These are phyloP conservation scores for Nitzschia sp. DNA, from an alignment of 108 stramenopile species.

Conservation along the genomic window DNA sequence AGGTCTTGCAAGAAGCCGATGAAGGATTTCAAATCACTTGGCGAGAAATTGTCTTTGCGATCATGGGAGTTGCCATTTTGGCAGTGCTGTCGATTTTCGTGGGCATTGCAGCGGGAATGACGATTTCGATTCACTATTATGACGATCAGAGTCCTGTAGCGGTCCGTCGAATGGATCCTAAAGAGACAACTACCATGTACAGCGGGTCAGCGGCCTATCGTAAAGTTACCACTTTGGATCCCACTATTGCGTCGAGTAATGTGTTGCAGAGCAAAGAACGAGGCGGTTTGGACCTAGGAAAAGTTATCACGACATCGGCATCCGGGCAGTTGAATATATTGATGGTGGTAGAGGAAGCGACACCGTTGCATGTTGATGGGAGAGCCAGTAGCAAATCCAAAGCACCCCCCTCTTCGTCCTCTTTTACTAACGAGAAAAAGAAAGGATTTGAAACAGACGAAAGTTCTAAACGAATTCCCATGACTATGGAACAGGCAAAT, in stretches of 20 bases:
- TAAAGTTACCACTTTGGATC: conserved; percentile 33
- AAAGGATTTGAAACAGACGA: background rate
- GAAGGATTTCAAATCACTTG: conserved; percentile 20
- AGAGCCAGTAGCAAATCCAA: background rate
- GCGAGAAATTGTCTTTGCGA: conserved; percentile 22
- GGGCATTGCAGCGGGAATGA: conserved; percentile 39
- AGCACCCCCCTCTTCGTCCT: background rate
- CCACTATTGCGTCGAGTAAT: conserved; percentile 28
- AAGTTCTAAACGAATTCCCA: background rate
- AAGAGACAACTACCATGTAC: conserved; percentile 5
- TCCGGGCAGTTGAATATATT: conserved; percentile 31
- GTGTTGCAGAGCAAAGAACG: conserved; percentile 14
- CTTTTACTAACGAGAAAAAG: background rate
- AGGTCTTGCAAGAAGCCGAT: conserved; percentile 16
- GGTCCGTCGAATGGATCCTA: conserved; percentile 2
- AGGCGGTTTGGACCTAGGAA: conserved; percentile 30
- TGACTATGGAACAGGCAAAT: conserved; percentile 35
- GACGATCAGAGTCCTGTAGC: conserved; percentile 28
- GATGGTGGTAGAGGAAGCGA: conserved; percentile 40
- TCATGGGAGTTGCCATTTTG: conserved; percentile 11
- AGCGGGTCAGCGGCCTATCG: conserved; percentile 9
- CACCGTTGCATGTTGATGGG: conserved; percentile 17
- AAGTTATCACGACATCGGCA: conserved; percentile 29
- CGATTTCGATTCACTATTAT: conserved; percentile 42
- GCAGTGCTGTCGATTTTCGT: conserved; percentile 24